Evolutionary conservation across 768 basidiomycete genomes (phyloP), one percentile per base, ranked within the genome.

Genomic region (Podaxis pistillaris): DNA sequence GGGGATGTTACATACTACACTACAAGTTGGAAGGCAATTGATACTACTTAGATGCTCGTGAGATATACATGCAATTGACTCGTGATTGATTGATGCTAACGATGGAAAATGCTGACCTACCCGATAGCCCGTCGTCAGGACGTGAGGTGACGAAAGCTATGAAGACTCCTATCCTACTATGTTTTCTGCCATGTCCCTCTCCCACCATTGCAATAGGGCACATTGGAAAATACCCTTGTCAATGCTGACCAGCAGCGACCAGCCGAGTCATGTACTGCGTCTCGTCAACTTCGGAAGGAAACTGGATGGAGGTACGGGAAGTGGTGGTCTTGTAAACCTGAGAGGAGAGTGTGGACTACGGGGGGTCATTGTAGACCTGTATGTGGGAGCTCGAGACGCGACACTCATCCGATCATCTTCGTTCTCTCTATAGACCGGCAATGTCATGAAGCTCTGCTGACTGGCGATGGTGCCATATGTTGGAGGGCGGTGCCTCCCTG

Each of bases 381-480:
- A 62, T 11, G 53, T 62, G n/a, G 61, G 54, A 11, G 61, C 54
- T 7, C 33, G 54, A 40, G 61, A 62, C 4, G 24, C 47, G 13
- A 56, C 37, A 38, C 54, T 62, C 36, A 51, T 50, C 19, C 61
- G 28, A 33, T 62, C 61, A 17, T 56, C 61, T 24, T 62, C 61
- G 9, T 38, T 24, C 40, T 60, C 59, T 13, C 38, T 24, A 40
- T 62, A 62, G 1, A 56, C 44, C 47, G 61, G 61, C 22, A 62
- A 28, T 4, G 61, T 62, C 22, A 30, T 28, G 28, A 62, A 17
- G 47, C 61, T 62, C 3, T 56, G 33, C 22, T 56, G 44, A 19
- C 54, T 62, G 47, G 30, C n/a, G 2, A 30, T 38, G 30, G 61
- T 26, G 46, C 55, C 61, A 28, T 41, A 50, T 12, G 54, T 50